These are phyloP conservation scores for Termitomyces sp. DNA, from an alignment of 768 basidiomycete genomes.

Conservation along the genomic window DNA sequence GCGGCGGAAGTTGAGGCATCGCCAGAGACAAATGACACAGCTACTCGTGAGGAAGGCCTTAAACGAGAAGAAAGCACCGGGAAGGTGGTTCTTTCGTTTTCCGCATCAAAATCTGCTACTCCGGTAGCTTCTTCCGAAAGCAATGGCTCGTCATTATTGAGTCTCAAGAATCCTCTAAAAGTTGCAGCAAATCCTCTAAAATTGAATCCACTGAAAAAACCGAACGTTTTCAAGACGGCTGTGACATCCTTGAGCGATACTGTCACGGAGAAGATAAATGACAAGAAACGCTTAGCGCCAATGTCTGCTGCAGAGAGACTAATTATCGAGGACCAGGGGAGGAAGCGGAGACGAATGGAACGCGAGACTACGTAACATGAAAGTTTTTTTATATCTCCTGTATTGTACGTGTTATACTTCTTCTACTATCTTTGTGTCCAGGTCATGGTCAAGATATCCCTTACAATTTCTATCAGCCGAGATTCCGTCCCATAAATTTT, in stretches of 20 bases:
- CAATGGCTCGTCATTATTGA: constrained; percentile 26
- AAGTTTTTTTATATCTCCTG: constrained; percentile 1
- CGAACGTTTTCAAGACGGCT: constrained; percentile 69
- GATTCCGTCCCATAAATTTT: too few species aligned
- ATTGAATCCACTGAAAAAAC: constrained; percentile 66
- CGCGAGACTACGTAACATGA: constrained; percentile 29
- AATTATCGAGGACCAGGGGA: constrained; percentile 87
- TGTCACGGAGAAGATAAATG: constrained; percentile 36
- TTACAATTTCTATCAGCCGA: too few species aligned
- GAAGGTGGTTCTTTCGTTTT: constrained; percentile 74
- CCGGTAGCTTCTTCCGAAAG: constrained; percentile 28
- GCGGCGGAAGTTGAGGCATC: constrained; percentile 39
- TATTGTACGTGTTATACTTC: constrained; percentile 14
- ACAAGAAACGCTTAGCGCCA: constrained; percentile 60
- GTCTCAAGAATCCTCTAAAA: constrained; percentile 67
- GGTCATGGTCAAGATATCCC: background rate
- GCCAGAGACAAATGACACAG: constrained; percentile 32
- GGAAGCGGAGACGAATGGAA: constrained; percentile 80
- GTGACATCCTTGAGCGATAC: constrained; percentile 26
- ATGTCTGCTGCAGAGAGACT: constrained; percentile 84
- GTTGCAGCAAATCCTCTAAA: constrained; percentile 58
- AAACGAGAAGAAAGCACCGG: constrained; percentile 71
- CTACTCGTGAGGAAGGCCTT: constrained; percentile 53
- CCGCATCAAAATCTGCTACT: constrained; percentile 45
- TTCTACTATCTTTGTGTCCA: constrained; percentile 16